Evolutionary conservation across 768 basidiomycete species (phyloP), one percentile per base, ranked within the genome.

Genomic region (Rhodotorula paludigena): DNA sequence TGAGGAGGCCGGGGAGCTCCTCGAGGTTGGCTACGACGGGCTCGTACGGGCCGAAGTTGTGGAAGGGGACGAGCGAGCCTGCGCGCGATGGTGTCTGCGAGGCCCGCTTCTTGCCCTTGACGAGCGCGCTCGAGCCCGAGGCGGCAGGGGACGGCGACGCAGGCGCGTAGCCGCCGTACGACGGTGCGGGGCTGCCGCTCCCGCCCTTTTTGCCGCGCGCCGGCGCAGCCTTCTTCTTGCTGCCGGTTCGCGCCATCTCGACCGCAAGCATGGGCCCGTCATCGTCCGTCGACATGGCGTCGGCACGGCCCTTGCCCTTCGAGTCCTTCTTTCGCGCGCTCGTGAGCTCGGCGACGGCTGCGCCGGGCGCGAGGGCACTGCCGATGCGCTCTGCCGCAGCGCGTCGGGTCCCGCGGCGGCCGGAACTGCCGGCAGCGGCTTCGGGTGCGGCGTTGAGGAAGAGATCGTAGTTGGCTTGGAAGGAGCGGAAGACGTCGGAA

Each of bases 391-490:
- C 63, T 16, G 54, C 38, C 39, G 60, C 48, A 11, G 71, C 71
- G 11, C 66, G 59, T 3, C 66, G 62, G 16, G 66, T 72, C 1
- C 66, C 66, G 2, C 71, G 44, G 15, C 68, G 51, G 16, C 66
- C 63, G 41, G 25, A 33, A 3, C 59, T 28, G 0, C 21, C 36
- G 23, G 28, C 51, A 1, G 30, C 10, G 5, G 23, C 55, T 1
- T 61, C 60, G 6, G 67, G 66, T 0, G 63, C 47, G 15, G 71
- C 67, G 48, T 68, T 64, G 7, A 64, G 47, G 59, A 64, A 72
- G 25, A 72, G 71, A 57, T 72, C 71, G 57, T 72, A 68, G 47
- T 68, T 72, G 36, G 63, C 58, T 35, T 72, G 66, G 42, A 72
- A 72, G 2, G 63, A 61, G 16, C 35, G 49, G 53, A 72, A 72